A percentile compares a stretch with the other conserved stretches of the same genome.
Evolutionary conservation across 176 grass and related monocot genomes (phyloP).

Genomic region (Eleusine indica): DNA sequence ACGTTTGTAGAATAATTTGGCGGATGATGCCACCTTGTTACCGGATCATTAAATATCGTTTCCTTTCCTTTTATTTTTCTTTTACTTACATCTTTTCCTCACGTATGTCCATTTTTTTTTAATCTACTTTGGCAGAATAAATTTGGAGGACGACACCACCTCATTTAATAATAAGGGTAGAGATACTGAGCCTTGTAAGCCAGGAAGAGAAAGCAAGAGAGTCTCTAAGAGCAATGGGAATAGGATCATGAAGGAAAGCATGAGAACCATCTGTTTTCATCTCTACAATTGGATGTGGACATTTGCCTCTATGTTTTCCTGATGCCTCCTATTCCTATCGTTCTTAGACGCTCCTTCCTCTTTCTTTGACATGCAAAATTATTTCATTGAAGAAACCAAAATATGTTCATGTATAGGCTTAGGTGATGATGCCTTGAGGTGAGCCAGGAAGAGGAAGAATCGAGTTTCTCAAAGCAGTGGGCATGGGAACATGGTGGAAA

Average conservation of each 20-base stretch:
- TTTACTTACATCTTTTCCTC: too few species aligned
- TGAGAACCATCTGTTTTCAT: neutral
- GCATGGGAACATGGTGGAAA: conserved; percentile 50
- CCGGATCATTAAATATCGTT: too few species aligned
- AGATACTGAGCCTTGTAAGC: neutral
- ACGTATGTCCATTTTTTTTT: too few species aligned
- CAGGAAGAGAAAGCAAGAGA: conserved; percentile 22
- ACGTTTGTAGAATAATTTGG: too few species aligned
- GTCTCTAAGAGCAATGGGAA: conserved; percentile 22
- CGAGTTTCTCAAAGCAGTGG: conserved; percentile 11
- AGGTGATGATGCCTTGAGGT: neutral
- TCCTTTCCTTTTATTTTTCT: too few species aligned
- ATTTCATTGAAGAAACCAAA: neutral
- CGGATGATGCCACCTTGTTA: too few species aligned
- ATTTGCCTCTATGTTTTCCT: conserved; percentile 22
- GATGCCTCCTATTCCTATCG: conserved; percentile 36
- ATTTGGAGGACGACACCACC: too few species aligned
- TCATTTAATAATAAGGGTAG: too few species aligned
- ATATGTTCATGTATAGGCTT: neutral
- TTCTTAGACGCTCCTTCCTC: conserved; percentile 36
- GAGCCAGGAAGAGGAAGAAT: conserved; percentile 35
- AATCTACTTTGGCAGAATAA: too few species aligned
- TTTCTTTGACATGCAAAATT: conserved; percentile 3
- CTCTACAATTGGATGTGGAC: neutral
- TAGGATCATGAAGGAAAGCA: conserved; percentile 41